phyloP scores from a whole-genome alignment of 257 asterid species.

The Nicotiana attenuata region DNA sequence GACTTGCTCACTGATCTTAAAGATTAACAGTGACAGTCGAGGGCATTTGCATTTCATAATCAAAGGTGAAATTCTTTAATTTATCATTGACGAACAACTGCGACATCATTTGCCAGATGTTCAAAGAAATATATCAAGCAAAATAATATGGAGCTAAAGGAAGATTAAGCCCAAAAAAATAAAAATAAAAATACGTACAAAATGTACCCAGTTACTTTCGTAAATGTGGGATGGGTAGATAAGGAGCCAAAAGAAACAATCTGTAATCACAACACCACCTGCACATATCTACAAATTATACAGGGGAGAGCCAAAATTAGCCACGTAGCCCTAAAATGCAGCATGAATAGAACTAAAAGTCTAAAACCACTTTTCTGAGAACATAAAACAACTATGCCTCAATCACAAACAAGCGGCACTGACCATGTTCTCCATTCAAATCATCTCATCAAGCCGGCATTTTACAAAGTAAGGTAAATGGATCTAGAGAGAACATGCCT shows the following conservation, averaged over 20 bases:
- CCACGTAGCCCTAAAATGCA: not conserved
- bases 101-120: no score
- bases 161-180: not conserved
- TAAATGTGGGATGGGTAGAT: conserved; percentile 56
- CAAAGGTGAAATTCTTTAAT: no score
- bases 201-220: conserved; percentile 34
- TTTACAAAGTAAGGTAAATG: not conserved
- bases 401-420: not conserved
- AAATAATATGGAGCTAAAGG: not conserved
- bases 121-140: not conserved
- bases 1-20: no score
- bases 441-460: no score
- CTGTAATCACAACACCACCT: conserved; percentile 76
- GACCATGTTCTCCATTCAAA: no score
- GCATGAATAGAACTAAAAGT: not conserved
- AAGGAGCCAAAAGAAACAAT: conserved; percentile 55
- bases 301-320: not conserved
- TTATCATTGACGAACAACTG: not conserved
- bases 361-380: not conserved
- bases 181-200: conserved; percentile 40
- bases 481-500: conserved; percentile 35
- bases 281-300: conserved; percentile 44
- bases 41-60: no score
- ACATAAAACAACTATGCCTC: no score
- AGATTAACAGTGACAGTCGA: no score